A percentile compares a stretch with the other conserved stretches of the same genome.
These are phyloP conservation scores for Candida argentea DNA, from an alignment of 805 yeast species.

Conservation along the genomic window DNA sequence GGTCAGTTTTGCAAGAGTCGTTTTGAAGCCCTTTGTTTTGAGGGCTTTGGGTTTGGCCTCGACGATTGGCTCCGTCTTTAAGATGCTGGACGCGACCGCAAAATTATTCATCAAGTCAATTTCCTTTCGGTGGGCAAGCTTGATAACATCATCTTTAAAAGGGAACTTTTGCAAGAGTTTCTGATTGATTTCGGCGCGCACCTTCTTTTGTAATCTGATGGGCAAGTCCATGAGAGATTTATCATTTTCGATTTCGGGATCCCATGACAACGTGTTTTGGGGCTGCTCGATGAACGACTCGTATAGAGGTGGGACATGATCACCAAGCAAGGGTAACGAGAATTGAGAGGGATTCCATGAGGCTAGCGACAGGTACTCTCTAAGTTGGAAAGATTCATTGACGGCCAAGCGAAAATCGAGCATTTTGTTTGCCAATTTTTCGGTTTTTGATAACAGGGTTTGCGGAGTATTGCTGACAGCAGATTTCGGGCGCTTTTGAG, in stretches of 20 bases:
- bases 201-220: conserved; percentile 29
- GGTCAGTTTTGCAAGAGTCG: background rate
- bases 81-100: conserved; percentile 1
- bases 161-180: conserved; percentile 25
- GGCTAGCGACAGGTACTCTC: conserved; percentile 49
- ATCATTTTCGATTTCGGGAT: conserved; percentile 12
- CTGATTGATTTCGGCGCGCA: conserved; percentile 22
- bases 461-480: too few relatives aligned
- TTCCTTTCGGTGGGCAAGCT: conserved; percentile 14
- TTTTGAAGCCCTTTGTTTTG: conserved; percentile 1
- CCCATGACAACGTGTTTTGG: conserved; percentile 24
- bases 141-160: conserved; percentile 20
- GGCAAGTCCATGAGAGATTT: conserved; percentile 23
- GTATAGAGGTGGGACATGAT: conserved; percentile 23
- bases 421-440: conserved; percentile 30
- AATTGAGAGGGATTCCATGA: conserved; percentile 50
- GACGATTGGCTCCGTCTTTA: background rate
- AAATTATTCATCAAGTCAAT: conserved; percentile 8
- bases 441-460: conserved; percentile 10
- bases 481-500: too few relatives aligned
- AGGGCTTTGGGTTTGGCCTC: conserved; percentile 1
- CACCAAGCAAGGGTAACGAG: conserved; percentile 9
- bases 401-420: conserved; percentile 38
- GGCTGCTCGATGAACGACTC: conserved; percentile 20
- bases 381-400: conserved; percentile 55